Evolutionary conservation across 805 yeast species (phyloP).

Genomic region (Candida wancherniae): DNA sequence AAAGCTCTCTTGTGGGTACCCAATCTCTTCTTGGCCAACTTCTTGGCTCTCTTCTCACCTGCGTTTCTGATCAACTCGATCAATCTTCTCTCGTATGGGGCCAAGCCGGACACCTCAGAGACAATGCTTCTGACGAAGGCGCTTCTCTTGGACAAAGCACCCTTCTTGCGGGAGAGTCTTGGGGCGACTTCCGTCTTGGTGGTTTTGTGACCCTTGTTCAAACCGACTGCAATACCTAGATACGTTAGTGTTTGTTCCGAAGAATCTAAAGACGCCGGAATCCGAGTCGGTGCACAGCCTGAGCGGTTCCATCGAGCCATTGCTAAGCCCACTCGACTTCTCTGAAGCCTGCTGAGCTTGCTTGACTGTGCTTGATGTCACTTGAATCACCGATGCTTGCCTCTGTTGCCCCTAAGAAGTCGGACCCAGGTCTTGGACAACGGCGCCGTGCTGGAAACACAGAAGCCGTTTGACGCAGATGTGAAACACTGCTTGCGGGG

Average conservation of each 20-base stretch:
- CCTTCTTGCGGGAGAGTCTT: constrained; percentile 89
- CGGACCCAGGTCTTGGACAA: too few relatives aligned
- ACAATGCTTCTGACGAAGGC: constrained; percentile 91
- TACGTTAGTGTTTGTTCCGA: constrained; percentile 18
- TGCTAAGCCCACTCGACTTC: too few relatives aligned
- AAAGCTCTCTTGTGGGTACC: constrained; percentile 99
- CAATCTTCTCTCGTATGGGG: constrained; percentile 99
- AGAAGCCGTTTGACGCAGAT: too few relatives aligned
- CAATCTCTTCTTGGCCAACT: constrained; percentile 99
- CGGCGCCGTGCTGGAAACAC: too few relatives aligned
- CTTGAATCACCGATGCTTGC: too few relatives aligned
- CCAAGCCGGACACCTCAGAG: constrained; percentile 96
- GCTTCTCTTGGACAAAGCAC: constrained; percentile 93
- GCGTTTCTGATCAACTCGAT: constrained; percentile 99
- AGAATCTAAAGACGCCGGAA: too few relatives aligned
- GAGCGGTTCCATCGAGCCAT: too few relatives aligned
- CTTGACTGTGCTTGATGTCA: too few relatives aligned
- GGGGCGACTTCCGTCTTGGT: constrained; percentile 71
- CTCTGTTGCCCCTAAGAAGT: too few relatives aligned
- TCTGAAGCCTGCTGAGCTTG: too few relatives aligned
- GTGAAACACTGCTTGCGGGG: too few relatives aligned
- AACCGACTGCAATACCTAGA: constrained; percentile 92
- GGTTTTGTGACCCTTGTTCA: constrained; percentile 99
- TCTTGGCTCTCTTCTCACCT: constrained; percentile 99
- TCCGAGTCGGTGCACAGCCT: too few relatives aligned